Evolutionary conservation across 306 rosid genomes (phyloP).

Genomic region (Casuarina equisetifolia): DNA sequence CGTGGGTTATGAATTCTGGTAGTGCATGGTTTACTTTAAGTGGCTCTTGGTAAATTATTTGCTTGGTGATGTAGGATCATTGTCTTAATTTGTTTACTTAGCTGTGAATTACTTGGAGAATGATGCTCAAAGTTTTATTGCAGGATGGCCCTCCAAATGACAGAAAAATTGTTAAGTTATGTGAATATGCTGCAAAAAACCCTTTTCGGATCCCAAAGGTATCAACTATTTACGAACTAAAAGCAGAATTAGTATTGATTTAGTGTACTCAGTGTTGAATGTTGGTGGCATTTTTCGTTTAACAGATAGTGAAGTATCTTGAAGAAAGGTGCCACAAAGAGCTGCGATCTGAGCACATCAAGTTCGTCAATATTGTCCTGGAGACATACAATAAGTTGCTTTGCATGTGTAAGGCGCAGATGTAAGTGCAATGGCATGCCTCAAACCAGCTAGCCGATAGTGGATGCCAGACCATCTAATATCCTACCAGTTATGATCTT

Average conservation of each 20-base stretch:
- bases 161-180: conserved; percentile 81
- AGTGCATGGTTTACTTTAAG: neutral
- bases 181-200: conserved; percentile 92
- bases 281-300: conserved; percentile 18
- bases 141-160: conserved; percentile 85
- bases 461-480: neutral
- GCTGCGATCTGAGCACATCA: conserved; percentile 68
- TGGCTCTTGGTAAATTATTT: conserved; percentile 24
- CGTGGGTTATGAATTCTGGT: neutral
- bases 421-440: conserved; percentile 56
- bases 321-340: conserved; percentile 95
- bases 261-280: conserved; percentile 30
- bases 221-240: conserved; percentile 5
- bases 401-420: conserved; percentile 78
- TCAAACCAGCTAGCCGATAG: neutral
- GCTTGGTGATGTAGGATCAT: neutral
- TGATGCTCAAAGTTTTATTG: conserved; percentile 23
- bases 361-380: conserved; percentile 56
- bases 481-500: neutral
- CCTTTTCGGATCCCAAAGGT: conserved; percentile 96
- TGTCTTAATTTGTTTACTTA: conserved; percentile 4
- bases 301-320: conserved; percentile 86
- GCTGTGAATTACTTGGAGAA: conserved; percentile 13
- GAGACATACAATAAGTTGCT: conserved; percentile 84
- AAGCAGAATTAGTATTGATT: neutral